Evolutionary conservation across 148 eudicot genomes (phyloP).

Genomic region (Chenopodium suecicum): DNA sequence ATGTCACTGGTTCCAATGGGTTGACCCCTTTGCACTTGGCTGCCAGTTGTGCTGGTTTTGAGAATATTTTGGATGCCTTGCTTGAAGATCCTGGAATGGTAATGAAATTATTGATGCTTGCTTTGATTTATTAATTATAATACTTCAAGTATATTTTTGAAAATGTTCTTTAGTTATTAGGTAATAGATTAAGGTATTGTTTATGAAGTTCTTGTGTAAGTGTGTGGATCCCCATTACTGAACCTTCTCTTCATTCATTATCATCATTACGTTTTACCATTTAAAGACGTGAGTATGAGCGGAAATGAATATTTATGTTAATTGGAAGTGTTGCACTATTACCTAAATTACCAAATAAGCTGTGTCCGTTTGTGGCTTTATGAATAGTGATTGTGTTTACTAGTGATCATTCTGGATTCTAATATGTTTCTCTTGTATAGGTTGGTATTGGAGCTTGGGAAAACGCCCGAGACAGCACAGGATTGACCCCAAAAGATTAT

Average conservation of each 20-base stretch:
- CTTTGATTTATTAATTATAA: background rate
- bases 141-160: too few species aligned
- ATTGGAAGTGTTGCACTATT: background rate
- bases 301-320: background rate
- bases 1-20: constrained; percentile 68
- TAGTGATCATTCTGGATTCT: background rate
- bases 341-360: background rate
- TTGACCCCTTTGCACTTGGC: constrained; percentile 96
- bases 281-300: background rate
- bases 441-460: constrained; percentile 90
- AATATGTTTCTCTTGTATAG: constrained; percentile 36
- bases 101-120: constrained; percentile 17
- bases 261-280: background rate
- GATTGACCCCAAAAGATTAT: constrained; percentile 82
- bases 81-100: constrained; percentile 93
- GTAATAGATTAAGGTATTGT: background rate
- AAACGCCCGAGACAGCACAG: constrained; percentile 57
- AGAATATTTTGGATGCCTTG: constrained; percentile 72
- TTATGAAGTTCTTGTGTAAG: background rate
- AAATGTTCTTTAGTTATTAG: background rate
- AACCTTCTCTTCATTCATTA: background rate
- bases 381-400: background rate
- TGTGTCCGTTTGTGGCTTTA: background rate
- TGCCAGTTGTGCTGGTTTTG: constrained; percentile 59
- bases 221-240: background rate